phyloP scores from a whole-genome alignment of 2,329 filamentous ascomycete species.

The Talaromyces sp. region DNA sequence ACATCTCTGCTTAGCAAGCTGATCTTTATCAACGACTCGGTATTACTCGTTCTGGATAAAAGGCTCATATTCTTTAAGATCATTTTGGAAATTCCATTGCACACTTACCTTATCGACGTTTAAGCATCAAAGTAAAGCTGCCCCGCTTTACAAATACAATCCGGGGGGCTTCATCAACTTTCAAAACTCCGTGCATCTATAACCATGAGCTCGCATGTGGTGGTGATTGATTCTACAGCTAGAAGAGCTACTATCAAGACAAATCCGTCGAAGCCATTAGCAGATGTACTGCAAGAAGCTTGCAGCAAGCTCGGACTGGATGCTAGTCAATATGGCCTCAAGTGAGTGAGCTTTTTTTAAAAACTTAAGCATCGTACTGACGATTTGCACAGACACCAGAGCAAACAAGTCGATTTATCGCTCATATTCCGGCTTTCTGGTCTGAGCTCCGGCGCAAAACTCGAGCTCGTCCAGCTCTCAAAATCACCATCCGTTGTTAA shows the following conservation, averaged over 20 bases:
- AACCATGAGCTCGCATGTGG: conserved; percentile 80
- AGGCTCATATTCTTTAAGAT: not conserved
- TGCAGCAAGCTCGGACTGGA: conserved; percentile 76
- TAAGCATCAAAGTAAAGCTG: conserved; percentile 6
- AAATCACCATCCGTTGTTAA: conserved; percentile 81
- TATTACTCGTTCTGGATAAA: not conserved
- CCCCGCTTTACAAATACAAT: conserved; percentile 25
- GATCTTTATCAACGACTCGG: not conserved
- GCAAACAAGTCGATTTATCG: conserved; percentile 82
- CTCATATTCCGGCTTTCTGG: conserved; percentile 79
- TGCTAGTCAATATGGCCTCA: conserved; percentile 73
- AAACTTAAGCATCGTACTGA: conserved; percentile 10
- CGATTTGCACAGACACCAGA: conserved; percentile 61
- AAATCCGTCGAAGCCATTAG: conserved; percentile 72
- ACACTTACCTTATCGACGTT: not conserved
- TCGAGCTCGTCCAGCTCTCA: conserved; percentile 85
- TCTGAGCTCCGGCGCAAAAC: conserved; percentile 78
- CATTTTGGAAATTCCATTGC: not conserved
- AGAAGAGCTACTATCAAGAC: conserved; percentile 80
- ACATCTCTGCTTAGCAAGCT: conserved; percentile 1
- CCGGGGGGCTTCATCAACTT: conserved; percentile 8
- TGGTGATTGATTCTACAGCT: conserved; percentile 77
- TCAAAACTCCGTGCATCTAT: conserved; percentile 7
- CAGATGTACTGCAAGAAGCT: conserved; percentile 82
- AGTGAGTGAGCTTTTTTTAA: conserved; percentile 51